These are phyloP conservation scores for Paramecium sexaurelia DNA, from an alignment of 73 alveolate species.

Conservation along the genomic window DNA sequence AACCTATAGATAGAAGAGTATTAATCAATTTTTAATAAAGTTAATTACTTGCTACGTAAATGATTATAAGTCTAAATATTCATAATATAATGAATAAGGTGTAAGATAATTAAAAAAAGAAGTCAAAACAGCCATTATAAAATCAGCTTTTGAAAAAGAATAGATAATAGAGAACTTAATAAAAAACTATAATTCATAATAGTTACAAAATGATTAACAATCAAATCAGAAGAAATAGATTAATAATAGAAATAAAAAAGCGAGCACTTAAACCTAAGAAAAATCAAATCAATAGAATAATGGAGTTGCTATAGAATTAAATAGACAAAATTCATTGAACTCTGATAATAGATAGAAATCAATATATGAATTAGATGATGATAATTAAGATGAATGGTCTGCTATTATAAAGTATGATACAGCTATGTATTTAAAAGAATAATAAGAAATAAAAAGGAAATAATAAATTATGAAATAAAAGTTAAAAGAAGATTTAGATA, in stretches of 20 bases:
- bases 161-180: not conserved
- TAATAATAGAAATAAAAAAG: not conserved
- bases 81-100: not conserved
- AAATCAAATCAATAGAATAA: not conserved
- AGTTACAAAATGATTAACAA: not conserved
- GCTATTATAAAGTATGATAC: constrained; percentile 7
- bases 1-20: not conserved
- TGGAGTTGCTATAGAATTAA: not conserved
- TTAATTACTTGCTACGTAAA: not conserved
- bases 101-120: not conserved
- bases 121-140: not conserved
- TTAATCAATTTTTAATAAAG: not conserved
- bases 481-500: constrained; percentile 27
- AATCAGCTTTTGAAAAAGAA: not conserved
- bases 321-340: not conserved
- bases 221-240: not conserved
- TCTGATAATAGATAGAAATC: not conserved
- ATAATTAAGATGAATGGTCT: constrained; percentile 19
- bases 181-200: not conserved
- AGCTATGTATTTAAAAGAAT: not conserved
- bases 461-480: not conserved
- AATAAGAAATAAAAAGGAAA: not conserved
- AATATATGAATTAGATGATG: not conserved
- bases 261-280: not conserved
- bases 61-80: not conserved